Evolutionary conservation across 1,284 basidiomycete genomes (phyloP).

Genomic region (Marasmius tenuissimus): DNA sequence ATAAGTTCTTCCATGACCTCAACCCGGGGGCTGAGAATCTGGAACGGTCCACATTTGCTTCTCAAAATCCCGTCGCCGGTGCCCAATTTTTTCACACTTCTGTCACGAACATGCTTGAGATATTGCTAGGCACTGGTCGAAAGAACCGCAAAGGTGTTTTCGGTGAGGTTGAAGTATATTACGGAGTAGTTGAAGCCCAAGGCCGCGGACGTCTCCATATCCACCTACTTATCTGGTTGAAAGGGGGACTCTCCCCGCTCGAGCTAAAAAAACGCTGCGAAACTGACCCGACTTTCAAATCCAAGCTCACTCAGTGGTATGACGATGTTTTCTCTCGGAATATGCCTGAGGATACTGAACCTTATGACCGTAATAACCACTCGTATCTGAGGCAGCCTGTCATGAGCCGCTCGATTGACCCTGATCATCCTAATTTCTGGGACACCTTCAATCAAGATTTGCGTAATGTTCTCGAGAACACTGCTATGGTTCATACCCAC

Average conservation of each 20-base stretch:
- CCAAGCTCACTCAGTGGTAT: neutral
- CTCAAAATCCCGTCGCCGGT: constrained; percentile 16
- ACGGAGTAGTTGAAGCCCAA: constrained; percentile 5
- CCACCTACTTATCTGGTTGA: constrained; percentile 1
- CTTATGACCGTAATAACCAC: too few relatives aligned
- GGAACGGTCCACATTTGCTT: neutral
- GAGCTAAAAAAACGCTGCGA: neutral
- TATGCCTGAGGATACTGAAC: neutral
- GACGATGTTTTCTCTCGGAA: neutral
- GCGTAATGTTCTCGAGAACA: constrained; percentile 10
- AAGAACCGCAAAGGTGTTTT: constrained; percentile 10
- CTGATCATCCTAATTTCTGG: neutral
- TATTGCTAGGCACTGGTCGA: constrained; percentile 8
- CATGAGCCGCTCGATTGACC: constrained; percentile 8
- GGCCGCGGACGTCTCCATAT: neutral
- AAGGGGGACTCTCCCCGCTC: neutral
- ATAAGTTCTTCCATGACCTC: constrained; percentile 6
- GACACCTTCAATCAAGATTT: constrained; percentile 9
- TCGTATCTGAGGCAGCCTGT: constrained; percentile 3
- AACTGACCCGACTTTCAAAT: neutral
- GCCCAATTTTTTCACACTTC: constrained; percentile 15
- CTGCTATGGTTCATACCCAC: constrained; percentile 12
- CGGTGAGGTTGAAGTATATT: constrained; percentile 9
- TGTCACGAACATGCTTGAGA: constrained; percentile 9
- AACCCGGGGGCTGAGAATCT: neutral